Evolutionary conservation across 2,329 filamentous ascomycete species (phyloP).

Genomic region (Claviceps fusiformis): DNA sequence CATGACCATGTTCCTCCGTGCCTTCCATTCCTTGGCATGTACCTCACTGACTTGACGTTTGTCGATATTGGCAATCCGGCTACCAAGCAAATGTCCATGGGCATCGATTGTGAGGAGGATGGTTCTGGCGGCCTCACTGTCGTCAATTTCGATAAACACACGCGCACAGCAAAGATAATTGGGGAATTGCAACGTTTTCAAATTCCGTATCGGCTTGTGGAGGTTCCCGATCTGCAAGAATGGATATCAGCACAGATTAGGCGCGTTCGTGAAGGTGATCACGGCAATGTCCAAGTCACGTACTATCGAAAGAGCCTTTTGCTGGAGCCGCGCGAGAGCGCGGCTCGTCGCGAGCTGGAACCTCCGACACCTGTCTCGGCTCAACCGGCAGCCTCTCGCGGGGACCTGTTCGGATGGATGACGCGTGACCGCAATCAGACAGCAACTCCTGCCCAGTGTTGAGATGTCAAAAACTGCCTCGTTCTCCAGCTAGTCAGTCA

Average conservation of each 20-base stretch:
- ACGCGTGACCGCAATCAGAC: slow-evolving; percentile 30
- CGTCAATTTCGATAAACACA: slow-evolving; percentile 97
- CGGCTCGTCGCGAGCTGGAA: slow-evolving; percentile 19
- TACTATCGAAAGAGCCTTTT: slow-evolving; percentile 74
- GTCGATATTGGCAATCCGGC: slow-evolving; percentile 87
- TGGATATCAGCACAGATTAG: slow-evolving; percentile 79
- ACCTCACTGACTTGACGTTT: slow-evolving; percentile 91
- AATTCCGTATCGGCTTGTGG: slow-evolving; percentile 72
- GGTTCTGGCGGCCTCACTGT: slow-evolving; percentile 57
- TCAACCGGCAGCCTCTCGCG: slow-evolving; percentile 18
- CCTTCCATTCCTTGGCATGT: slow-evolving; percentile 90
- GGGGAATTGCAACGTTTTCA: slow-evolving; percentile 93
- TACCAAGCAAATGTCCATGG: slow-evolving; percentile 54
- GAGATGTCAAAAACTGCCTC: not conserved
- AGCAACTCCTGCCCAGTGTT: slow-evolving; percentile 11
- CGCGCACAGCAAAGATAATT: slow-evolving; percentile 87
- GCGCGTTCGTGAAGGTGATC: slow-evolving; percentile 51
- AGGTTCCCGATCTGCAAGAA: slow-evolving; percentile 78
- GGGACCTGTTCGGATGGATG: slow-evolving; percentile 38
- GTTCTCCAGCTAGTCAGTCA: not conserved
- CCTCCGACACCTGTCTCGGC: slow-evolving; percentile 18
- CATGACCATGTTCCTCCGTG: slow-evolving; percentile 83
- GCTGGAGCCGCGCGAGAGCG: slow-evolving; percentile 59
- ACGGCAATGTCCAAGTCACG: slow-evolving; percentile 43
- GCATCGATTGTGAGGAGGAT: slow-evolving; percentile 40